Base-by-base conservation (phyloP, 208 protist genomes). In the Endotrypanum monterogeii region DNA sequence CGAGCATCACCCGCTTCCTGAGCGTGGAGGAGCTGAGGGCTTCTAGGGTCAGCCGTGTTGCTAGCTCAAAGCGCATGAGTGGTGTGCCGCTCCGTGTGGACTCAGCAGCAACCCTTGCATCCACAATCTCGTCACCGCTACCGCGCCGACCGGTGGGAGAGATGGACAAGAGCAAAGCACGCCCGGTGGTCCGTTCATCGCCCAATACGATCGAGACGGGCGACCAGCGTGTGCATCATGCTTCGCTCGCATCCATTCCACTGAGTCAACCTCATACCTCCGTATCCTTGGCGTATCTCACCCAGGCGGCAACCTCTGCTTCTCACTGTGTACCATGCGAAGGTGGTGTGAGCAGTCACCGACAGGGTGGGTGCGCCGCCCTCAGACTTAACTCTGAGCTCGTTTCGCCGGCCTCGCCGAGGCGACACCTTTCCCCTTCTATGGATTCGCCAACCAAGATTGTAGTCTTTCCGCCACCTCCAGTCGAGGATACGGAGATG, bases 1-100 rank as follows among this genome's bases (percentile, higher is more conserved):
- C 52, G 30, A 80, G 76, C 65, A 80, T 80, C 41, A 70, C 73
- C 14, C 76, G 76, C 56, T 80, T 80, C 23, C 56, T 80, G 16
- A 51, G 4, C 28, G 62, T 7, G 3, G 44, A 35, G n/a, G 63
- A 69, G 48, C 16, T 14, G 28, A 35, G 16, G 14, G 63, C 48
- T 28, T 35, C 63, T 11, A 12, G 14, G 9, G 20, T n/a, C 20
- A 50, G 61, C 18, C 28, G 35, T 7, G 61, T 20, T 67, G 61
- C n/a, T 20, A 14, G 9, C 61, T 41, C 32, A 41, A 32, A 28
- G 20, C 11, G 16, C 14, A 62, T 16, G 32, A 62, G 57, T 41
- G 18, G 39, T 20, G 16, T 39, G 8, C 61, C 61, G 25, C 12
- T 67, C n/a, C 11, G 39, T 30, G 39, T 50, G 8, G 39, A n/a